Percentiles rank a stretch among this genome's conserved stretches.
These are phyloP conservation scores for Penicillium coffeae DNA, from an alignment of 495 filamentous ascomycete species.

Conservation along the genomic window DNA sequence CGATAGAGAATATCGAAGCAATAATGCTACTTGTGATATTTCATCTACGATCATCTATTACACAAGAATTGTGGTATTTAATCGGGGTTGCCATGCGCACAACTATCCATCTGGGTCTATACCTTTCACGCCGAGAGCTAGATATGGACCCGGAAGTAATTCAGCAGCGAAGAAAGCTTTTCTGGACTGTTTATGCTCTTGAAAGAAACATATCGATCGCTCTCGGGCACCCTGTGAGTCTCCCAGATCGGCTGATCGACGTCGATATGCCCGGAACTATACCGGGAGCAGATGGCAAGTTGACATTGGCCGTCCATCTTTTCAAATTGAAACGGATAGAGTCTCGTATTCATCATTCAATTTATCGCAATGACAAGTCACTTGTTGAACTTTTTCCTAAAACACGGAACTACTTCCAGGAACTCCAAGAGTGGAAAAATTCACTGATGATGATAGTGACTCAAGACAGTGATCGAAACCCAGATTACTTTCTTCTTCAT, in stretches of 20 bases:
- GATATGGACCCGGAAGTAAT: conserved; percentile 24
- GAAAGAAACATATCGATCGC: conserved; percentile 37
- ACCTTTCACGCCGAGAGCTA: conserved; percentile 24
- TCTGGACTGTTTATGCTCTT: conserved; percentile 43
- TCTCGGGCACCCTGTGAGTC: conserved; percentile 37
- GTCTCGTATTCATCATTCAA: too few species aligned
- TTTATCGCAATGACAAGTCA: too few species aligned
- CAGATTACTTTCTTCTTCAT: too few species aligned
- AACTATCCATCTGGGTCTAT: conserved; percentile 39
- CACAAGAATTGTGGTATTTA: conserved; percentile 43
- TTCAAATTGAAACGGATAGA: too few species aligned
- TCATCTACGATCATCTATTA: conserved; percentile 31
- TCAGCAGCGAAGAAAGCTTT: conserved; percentile 30
- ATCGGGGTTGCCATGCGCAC: conserved; percentile 42
- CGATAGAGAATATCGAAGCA: conserved; percentile 36
- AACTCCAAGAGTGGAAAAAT: too few species aligned
- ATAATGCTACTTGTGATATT: conserved; percentile 39
- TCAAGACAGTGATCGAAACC: too few species aligned
- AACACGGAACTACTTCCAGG: too few species aligned
- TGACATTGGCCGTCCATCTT: too few species aligned
- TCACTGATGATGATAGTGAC: too few species aligned
- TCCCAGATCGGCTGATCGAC: conserved; percentile 40
- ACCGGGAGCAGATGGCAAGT: too few species aligned
- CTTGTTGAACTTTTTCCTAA: too few species aligned
- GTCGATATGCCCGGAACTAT: conserved; percentile 28